Evolutionary conservation across 345 rosid species (phyloP), one percentile per base, ranked within the genome.

Genomic region (Rhodomyrtus tomentosa): DNA sequence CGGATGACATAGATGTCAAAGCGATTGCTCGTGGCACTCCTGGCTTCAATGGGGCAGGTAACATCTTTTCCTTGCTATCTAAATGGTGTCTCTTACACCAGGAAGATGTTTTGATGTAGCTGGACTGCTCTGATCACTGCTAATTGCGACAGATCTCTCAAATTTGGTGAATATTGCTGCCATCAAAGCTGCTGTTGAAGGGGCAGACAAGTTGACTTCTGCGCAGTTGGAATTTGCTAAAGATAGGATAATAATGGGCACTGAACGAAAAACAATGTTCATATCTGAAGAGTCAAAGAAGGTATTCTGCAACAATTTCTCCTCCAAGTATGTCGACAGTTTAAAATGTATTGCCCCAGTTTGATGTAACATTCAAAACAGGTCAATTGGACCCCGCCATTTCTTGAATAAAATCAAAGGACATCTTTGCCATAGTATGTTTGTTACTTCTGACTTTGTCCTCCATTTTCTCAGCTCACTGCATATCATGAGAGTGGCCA

Each of bases 401-500:
- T 42, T 32, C 82, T 76, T 82, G 21, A 48, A 27, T 83, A 7
- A 9, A 68, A 45, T 36, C 45, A 36, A 53, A 52, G 20, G 52
- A 45, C 50, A 81, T 48, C 32, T 54, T 50, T 59, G 58, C 51
- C 48, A 5, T 24, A 36, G n/a, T 86, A 32, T 25, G 50, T 49
- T 59, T 68, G 29, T 9, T 20, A 25, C 14, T 38, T 40, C 45
- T 49, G 22, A 38, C 36, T 85, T n/a, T 10, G 16, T 15, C 45
- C 38, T 21, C 51, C 21, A 80, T 87, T 36, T 15, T 86, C 87
- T 72, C 92, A 97, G 99, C 94, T 97, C 86, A 95, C 98, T 80
- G 99, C 99, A 20, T 97, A 95, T 89, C 99, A 97, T 87, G 99
- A 95, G 93, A 95, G 99, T 83, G 98, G 99, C 58, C 99, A 97